These are phyloP conservation scores for Diddensiella transvaalensis DNA, from an alignment of 805 yeast genomes.

Conservation along the genomic window DNA sequence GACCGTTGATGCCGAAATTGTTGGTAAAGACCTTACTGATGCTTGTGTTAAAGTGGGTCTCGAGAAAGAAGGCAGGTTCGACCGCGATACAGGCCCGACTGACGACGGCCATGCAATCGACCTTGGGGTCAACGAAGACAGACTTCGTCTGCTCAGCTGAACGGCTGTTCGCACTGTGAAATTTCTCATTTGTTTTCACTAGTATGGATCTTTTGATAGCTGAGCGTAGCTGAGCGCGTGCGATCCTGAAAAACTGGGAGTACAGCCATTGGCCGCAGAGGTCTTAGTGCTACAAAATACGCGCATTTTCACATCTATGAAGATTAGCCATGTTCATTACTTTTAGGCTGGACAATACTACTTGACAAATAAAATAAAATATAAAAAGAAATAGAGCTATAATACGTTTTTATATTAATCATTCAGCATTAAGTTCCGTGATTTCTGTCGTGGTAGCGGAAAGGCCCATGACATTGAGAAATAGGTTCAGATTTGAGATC, in stretches of 20 bases:
- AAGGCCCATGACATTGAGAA: conserved; percentile 93
- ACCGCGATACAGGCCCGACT: not conserved
- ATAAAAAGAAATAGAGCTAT: not conserved
- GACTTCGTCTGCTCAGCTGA: not conserved
- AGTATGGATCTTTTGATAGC: not conserved
- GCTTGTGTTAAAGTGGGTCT: not conserved
- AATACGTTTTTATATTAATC: not conserved
- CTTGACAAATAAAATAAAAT: not conserved
- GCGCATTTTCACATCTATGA: not conserved
- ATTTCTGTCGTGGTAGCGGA: conserved; percentile 89
- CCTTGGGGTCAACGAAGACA: not conserved
- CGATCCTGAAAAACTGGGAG: not conserved
- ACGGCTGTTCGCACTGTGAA: not conserved
- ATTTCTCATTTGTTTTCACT: not conserved
- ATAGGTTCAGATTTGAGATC: conserved; percentile 80
- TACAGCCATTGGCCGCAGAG: not conserved
- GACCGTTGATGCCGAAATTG: not conserved
- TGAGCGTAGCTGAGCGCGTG: too few relatives aligned
- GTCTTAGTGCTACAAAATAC: not conserved
- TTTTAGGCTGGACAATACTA: too few relatives aligned
- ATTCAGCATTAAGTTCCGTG: conserved; percentile 50
- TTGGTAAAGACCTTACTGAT: not conserved
- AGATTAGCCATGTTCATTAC: too few relatives aligned
- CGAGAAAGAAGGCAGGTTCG: not conserved
- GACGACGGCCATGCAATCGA: not conserved